Evolutionary conservation across 2,329 filamentous ascomycete genomes (phyloP).

Genomic region (Leptographium lundbergii): DNA sequence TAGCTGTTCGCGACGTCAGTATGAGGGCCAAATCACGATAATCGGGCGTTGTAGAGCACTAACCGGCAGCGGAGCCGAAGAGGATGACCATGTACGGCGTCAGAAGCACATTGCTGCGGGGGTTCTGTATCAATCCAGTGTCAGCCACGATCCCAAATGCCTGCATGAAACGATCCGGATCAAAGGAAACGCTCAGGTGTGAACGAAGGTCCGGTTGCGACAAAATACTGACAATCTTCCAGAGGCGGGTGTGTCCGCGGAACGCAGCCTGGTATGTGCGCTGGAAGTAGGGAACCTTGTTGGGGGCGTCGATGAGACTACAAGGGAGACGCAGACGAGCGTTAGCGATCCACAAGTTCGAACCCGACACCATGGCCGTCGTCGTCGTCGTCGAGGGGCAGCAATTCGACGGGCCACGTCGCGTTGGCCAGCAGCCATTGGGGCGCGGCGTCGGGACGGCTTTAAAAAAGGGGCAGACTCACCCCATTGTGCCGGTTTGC

Average conservation of each 20-base stretch:
- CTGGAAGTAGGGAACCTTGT: slow-evolving; percentile 66
- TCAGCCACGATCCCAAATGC: not conserved
- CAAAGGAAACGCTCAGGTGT: not conserved
- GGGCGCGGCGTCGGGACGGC: not conserved
- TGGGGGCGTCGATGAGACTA: slow-evolving; percentile 57
- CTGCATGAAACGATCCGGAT: not conserved
- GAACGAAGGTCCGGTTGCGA: not conserved
- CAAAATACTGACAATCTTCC: slow-evolving; percentile 60
- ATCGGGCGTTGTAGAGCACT: not conserved
- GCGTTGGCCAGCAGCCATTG: not conserved
- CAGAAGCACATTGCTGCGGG: slow-evolving; percentile 52
- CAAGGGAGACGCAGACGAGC: slow-evolving; percentile 2
- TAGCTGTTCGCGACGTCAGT: slow-evolving; percentile 21
- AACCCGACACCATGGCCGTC: too few species aligned
- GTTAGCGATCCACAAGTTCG: slow-evolving; percentile 15
- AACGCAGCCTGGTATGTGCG: slow-evolving; percentile 63
- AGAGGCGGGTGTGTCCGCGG: slow-evolving; percentile 54
- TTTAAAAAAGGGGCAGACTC: not conserved
- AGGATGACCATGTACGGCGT: slow-evolving; percentile 56
- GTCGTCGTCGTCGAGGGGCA: not conserved
- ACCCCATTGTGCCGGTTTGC: slow-evolving; percentile 12
- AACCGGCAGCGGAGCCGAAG: slow-evolving; percentile 49
- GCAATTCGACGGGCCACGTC: not conserved
- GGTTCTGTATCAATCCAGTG: slow-evolving; percentile 33
- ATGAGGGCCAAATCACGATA: slow-evolving; percentile 1